Conservation (phyloP, 768 basidiomycete genomes). For the Xerocomellus amylosporus region DNA sequence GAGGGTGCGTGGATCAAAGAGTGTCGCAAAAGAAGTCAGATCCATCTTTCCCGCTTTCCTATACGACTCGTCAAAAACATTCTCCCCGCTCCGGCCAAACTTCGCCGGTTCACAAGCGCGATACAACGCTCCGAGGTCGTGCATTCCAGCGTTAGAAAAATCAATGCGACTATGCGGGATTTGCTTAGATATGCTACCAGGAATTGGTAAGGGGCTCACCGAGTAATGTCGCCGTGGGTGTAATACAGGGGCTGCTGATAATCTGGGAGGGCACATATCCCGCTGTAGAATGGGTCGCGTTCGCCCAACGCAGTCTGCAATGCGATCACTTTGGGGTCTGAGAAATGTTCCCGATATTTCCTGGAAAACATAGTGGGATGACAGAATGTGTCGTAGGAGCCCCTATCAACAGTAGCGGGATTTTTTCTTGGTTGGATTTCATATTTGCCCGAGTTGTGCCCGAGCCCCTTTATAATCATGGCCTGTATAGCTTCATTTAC, state of each 20-base stretch:
- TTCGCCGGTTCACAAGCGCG: constrained; percentile 5
- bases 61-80: constrained; percentile 12
- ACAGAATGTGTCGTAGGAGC: too few species aligned
- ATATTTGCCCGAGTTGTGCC: too few species aligned
- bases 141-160: background rate
- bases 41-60: constrained; percentile 50
- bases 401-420: too few species aligned
- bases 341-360: background rate
- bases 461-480: too few species aligned
- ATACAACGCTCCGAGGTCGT: background rate
- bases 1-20: background rate
- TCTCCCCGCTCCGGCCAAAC: constrained; percentile 1
- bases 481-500: too few species aligned
- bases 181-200: background rate
- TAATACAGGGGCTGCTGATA: too few species aligned
- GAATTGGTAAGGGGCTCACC: background rate
- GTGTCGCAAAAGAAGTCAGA: constrained; percentile 28
- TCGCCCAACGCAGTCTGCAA: background rate
- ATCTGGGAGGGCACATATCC: too few species aligned
- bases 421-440: too few species aligned
- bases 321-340: background rate
- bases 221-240: background rate
- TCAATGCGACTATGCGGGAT: background rate
- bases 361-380: too few species aligned
- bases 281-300: too few species aligned